Conservation (phyloP, 2,329 filamentous ascomycete genomes). For the Neofusicoccum laricinum region DNA sequence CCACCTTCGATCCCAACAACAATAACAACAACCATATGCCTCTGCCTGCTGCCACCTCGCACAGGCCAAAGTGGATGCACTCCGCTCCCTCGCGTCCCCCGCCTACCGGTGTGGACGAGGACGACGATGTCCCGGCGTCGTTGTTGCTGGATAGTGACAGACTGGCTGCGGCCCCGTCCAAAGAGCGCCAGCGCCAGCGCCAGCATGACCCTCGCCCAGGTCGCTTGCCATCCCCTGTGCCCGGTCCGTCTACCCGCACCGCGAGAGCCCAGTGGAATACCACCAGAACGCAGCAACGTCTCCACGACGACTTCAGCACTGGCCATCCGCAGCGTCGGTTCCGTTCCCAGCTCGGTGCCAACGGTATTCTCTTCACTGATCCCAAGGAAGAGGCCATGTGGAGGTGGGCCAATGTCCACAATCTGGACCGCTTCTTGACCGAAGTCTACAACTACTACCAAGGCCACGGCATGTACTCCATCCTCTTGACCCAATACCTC, state of each 20-base stretch:
- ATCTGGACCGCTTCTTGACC: slow-evolving; percentile 81
- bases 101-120: slow-evolving; percentile 41
- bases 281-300: slow-evolving; percentile 44
- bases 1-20: slow-evolving; percentile 33
- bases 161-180: slow-evolving; percentile 26
- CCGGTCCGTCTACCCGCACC: slow-evolving; percentile 42
- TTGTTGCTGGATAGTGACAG: slow-evolving; percentile 56
- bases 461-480: slow-evolving; percentile 81
- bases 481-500: slow-evolving; percentile 67
- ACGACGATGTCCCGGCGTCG: slow-evolving; percentile 64
- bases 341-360: slow-evolving; percentile 15
- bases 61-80: slow-evolving; percentile 15
- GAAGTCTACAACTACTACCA: slow-evolving; percentile 86
- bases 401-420: slow-evolving; percentile 88
- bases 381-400: slow-evolving; percentile 80
- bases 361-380: slow-evolving; percentile 38
- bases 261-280: slow-evolving; percentile 51
- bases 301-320: slow-evolving; percentile 35
- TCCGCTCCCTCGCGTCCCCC: slow-evolving; percentile 20
- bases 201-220: slow-evolving; percentile 16
- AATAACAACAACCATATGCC: slow-evolving; percentile 19
- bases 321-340: slow-evolving; percentile 17
- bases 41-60: background rate
- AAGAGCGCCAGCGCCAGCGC: slow-evolving; percentile 20
- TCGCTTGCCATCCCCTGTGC: slow-evolving; percentile 40